phyloP scores from a whole-genome alignment of 2,329 filamentous ascomycete species.

The Alternaria ethzedia region DNA sequence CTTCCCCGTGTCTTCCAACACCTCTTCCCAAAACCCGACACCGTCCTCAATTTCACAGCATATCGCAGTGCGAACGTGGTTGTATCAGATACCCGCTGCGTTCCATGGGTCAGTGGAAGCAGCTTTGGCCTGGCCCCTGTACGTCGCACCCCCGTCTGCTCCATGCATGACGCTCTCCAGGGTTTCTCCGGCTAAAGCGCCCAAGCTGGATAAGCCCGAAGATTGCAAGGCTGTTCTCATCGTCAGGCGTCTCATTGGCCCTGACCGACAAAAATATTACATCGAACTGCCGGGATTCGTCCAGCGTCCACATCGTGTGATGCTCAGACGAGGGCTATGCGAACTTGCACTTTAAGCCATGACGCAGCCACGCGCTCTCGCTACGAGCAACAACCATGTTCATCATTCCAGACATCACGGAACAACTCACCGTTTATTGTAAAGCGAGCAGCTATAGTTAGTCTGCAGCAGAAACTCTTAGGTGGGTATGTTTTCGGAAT shows the following conservation, averaged over 20 bases:
- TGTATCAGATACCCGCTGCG: not conserved
- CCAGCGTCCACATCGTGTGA: slow-evolving; percentile 1
- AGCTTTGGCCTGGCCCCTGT: not conserved
- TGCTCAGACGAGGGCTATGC: slow-evolving; percentile 7
- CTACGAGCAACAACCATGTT: slow-evolving; percentile 14
- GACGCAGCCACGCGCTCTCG: slow-evolving; percentile 24
- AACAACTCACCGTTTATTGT: not conserved
- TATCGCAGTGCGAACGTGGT: not conserved
- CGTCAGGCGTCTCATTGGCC: slow-evolving; percentile 21
- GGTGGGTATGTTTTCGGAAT: not conserved
- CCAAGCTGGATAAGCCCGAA: slow-evolving; percentile 9
- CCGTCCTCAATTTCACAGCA: not conserved
- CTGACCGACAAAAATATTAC: slow-evolving; percentile 8
- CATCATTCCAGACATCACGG: slow-evolving; percentile 23
- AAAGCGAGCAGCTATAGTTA: not conserved
- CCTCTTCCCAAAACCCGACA: not conserved
- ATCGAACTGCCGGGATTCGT: slow-evolving; percentile 30
- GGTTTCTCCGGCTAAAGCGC: slow-evolving; percentile 30
- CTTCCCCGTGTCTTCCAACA: not conserved
- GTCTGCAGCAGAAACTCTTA: not conserved
- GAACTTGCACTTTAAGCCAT: slow-evolving; percentile 11
- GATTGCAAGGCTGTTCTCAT: slow-evolving; percentile 9
- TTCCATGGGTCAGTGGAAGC: not conserved
- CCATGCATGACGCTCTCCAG: slow-evolving; percentile 2
- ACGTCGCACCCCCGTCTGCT: not conserved